phyloP scores from a whole-genome alignment of 495 filamentous ascomycete genomes.

The Ascobolus immersus region DNA sequence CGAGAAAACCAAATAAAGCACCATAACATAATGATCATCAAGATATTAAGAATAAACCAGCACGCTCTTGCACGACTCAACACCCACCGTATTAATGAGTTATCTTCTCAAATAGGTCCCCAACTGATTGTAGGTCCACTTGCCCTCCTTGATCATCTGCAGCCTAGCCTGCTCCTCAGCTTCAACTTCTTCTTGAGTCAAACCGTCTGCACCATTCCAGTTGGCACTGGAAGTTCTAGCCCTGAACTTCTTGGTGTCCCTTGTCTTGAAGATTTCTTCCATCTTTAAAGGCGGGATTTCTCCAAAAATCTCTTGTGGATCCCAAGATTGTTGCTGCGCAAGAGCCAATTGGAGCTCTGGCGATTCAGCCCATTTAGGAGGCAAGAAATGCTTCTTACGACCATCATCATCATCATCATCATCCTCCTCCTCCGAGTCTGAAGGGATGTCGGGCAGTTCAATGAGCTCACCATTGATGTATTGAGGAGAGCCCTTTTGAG shows the following conservation, averaged over 20 bases:
- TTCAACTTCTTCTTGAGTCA: constrained; percentile 71
- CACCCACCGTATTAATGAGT: no score
- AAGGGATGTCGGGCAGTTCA: constrained; percentile 65
- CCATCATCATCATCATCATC: constrained; percentile 44
- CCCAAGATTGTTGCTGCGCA: constrained; percentile 48
- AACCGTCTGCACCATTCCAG: constrained; percentile 61
- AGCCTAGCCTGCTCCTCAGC: constrained; percentile 59
- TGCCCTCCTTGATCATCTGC: constrained; percentile 55
- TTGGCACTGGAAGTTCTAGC: constrained; percentile 77
- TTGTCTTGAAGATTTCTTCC: constrained; percentile 79
- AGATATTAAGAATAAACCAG: no score
- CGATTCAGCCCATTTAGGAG: constrained; percentile 62
- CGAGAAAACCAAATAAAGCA: no score
- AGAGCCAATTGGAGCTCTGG: constrained; percentile 48
- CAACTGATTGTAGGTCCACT: no score
- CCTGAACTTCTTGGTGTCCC: constrained; percentile 50
- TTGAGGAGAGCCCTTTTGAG: constrained; percentile 39
- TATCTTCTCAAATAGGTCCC: no score
- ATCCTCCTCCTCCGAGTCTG: constrained; percentile 38
- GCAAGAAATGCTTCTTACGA: constrained; percentile 23
- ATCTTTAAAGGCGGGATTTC: constrained; percentile 63
- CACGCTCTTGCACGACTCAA: no score
- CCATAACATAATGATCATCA: no score
- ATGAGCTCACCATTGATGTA: constrained; percentile 61
- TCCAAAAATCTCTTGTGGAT: constrained; percentile 75